Conservation (phyloP, 352 stramenopile species). For the Globisporangium spiculum region DNA sequence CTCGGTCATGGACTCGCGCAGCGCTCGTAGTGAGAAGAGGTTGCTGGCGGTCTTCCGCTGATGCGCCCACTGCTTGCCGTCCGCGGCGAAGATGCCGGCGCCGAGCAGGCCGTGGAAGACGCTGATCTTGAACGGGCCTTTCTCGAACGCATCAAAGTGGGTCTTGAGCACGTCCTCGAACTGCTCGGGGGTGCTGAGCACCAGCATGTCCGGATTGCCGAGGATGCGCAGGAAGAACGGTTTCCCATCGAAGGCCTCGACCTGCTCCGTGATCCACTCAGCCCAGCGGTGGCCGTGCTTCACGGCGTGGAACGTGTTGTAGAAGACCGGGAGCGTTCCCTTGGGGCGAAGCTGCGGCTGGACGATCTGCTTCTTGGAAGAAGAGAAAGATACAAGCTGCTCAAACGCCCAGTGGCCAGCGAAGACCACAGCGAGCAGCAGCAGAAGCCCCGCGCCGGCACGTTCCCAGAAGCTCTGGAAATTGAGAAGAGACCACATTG, state of each 20-base stretch:
- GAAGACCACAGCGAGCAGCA: background rate
- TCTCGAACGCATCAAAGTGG: background rate
- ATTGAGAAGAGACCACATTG: background rate
- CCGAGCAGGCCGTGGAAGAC: background rate
- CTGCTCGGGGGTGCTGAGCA: background rate
- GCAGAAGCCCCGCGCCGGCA: background rate
- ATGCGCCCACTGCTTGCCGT: constrained; percentile 27
- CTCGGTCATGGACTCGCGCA: constrained; percentile 24
- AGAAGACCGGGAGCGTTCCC: background rate
- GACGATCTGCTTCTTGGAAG: background rate
- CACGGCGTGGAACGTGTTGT: background rate
- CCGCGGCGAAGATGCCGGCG: constrained; percentile 24
- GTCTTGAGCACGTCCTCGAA: constrained; percentile 1
- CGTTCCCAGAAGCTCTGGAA: background rate
- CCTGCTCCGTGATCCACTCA: constrained; percentile 8
- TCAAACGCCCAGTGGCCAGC: background rate
- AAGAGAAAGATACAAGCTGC: background rate
- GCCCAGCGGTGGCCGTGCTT: constrained; percentile 1
- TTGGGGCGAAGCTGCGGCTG: background rate
- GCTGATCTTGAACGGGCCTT: background rate
- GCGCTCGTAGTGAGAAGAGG: constrained; percentile 28
- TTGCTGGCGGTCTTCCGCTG: constrained; percentile 30
- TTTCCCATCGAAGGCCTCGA: background rate
- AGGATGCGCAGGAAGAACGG: background rate
- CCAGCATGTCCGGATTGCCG: background rate